These are phyloP conservation scores for Lachnellula suecica DNA, from an alignment of 2,329 filamentous ascomycete species.

Conservation along the genomic window DNA sequence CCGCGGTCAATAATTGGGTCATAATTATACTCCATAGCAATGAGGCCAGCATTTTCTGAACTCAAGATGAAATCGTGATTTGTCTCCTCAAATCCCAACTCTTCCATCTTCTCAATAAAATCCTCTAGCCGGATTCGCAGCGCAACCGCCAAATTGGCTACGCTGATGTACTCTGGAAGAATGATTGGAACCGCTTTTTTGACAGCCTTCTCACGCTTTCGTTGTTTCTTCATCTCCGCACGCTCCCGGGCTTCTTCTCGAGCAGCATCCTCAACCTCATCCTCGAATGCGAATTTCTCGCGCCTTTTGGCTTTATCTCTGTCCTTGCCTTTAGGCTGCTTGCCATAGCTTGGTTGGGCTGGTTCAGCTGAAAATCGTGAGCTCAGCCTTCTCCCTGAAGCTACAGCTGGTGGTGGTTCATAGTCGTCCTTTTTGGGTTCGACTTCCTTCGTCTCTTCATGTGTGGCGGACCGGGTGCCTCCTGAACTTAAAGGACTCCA, in stretches of 20 bases:
- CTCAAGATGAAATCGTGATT: conserved; percentile 83
- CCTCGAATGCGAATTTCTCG: conserved; percentile 28
- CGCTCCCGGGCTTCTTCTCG: conserved; percentile 31
- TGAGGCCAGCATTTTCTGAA: conserved; percentile 83
- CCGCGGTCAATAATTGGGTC: conserved; percentile 75
- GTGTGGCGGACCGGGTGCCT: background rate
- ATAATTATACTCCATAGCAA: conserved; percentile 90
- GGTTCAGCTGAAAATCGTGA: background rate
- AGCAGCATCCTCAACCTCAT: conserved; percentile 27
- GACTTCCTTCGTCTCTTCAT: background rate
- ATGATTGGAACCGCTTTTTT: conserved; percentile 56
- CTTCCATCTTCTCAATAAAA: conserved; percentile 74
- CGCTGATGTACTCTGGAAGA: conserved; percentile 87
- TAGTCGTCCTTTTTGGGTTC: background rate
- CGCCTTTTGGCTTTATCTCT: conserved; percentile 31
- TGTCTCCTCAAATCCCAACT: conserved; percentile 88
- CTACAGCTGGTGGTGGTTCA: background rate
- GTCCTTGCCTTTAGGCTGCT: conserved; percentile 24
- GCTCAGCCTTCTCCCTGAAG: background rate
- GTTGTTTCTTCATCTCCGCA: conserved; percentile 42
- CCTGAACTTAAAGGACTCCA: background rate
- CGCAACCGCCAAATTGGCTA: conserved; percentile 76
- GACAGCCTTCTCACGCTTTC: conserved; percentile 41
- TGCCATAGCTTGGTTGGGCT: conserved; percentile 8
- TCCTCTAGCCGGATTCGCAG: conserved; percentile 68